These are phyloP conservation scores for Eimeria tenella DNA, from an alignment of 169 alveolate species.

Conservation along the genomic window DNA sequence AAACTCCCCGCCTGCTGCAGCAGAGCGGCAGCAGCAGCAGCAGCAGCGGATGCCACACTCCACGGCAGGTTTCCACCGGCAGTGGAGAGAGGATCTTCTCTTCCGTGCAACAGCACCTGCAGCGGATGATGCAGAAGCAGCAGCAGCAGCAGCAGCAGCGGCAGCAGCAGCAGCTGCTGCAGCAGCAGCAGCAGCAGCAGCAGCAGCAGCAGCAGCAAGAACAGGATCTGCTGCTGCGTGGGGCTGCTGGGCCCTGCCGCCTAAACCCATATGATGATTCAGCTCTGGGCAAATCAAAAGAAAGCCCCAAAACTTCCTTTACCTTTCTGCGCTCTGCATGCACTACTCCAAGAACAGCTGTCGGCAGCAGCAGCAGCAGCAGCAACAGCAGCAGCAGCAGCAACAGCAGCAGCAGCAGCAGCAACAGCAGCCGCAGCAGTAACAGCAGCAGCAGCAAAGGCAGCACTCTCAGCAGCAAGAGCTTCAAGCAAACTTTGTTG, in stretches of 20 bases:
- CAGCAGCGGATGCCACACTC: neutral
- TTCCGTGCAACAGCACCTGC: neutral
- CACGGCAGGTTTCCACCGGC: constrained; percentile 8
- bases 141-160: neutral
- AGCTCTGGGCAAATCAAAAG: no score
- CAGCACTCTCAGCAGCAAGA: no score
- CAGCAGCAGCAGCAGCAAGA: neutral
- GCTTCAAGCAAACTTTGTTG: no score
- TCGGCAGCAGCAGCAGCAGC: constrained; percentile 42
- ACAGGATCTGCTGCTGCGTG: neutral
- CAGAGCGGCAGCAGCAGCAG: neutral
- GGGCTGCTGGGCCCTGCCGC: neutral
- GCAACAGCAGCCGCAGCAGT: no score
- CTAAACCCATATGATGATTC: no score
- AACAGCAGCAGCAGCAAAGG: no score
- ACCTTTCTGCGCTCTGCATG: no score
- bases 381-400: neutral
- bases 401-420: no score
- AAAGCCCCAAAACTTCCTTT: no score
- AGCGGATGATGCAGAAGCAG: neutral
- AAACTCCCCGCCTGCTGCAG: neutral
- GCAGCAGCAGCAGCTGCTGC: neutral
- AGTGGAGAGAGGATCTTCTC: constrained; percentile 1
- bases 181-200: constrained; percentile 39
- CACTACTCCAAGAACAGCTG: constrained; percentile 3